Base-by-base conservation (phyloP, 1,284 basidiomycete genomes). In the Malassezia dermatis region DNA sequence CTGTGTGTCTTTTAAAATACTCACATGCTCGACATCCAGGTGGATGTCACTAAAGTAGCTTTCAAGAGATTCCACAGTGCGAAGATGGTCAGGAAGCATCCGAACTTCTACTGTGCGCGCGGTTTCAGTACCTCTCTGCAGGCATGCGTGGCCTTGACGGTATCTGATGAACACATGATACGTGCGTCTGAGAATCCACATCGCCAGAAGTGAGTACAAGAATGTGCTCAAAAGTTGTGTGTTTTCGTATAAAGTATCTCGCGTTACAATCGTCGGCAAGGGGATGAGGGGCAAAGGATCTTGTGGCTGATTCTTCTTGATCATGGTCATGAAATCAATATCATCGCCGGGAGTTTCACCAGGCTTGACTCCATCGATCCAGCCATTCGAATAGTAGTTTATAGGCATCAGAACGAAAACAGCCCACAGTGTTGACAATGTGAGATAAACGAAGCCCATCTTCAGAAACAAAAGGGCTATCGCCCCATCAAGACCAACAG, bases 381-480 rank as follows among this genome's bases (percentile, higher is more conserved):
- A 64, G 17, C 72, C 72, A 53, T 73, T 70, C 41, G 71, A 51
- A 53, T 64, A 58, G 44, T 65, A 71, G 47, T 75, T 72, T 41
- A 75, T 65, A 4, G 73, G 73, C 61, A 75, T 75, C 7, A 75
- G 59, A 28, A 75, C 63, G 3, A 67, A 49, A 15, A 65, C 39
- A 13, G 58, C 62, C 84, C 78, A 5, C 41, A 89, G 71, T 1
- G 88, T 88, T 71, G 88, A 86, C n/a, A 76, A 64, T 26, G 84
- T 76, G 75, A 96, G 95, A 27, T 95, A 80, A 69, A 86, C 84
- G 75, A 95, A 96, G 0, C 85, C 83, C 81, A 87, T 95, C 75
- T 91, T 90, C 80, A 90, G 86, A 78, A 98, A 98, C 64, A 84
- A 88, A 32, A 98, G 81, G 4, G 96, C 80, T 65, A 96, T 89